Conservation (phyloP, 202 grass and related monocot genomes). For the Digitaria exilis region DNA sequence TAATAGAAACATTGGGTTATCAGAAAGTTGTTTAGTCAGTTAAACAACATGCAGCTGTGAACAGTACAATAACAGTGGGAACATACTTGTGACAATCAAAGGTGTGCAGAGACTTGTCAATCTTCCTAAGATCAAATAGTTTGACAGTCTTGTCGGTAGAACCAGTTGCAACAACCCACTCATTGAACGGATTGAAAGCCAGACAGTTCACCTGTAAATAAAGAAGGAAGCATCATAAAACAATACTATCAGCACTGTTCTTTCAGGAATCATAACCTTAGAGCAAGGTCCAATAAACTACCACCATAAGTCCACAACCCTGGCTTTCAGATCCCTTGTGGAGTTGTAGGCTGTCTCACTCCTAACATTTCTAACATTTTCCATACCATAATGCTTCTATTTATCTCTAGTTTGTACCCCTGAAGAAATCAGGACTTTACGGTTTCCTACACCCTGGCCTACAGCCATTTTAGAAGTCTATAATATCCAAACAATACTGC, state of each 20-base stretch:
- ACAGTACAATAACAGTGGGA: neutral
- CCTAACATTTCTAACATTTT: neutral
- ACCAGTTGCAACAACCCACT: slow-evolving; percentile 97
- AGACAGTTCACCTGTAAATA: slow-evolving; percentile 85
- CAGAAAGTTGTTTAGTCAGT: neutral
- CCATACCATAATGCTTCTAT: neutral
- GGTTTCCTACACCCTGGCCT: neutral
- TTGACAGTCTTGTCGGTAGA: slow-evolving; percentile 97
- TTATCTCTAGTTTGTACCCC: neutral
- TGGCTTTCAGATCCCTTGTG: neutral
- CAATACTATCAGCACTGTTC: neutral
- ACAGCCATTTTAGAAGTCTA: neutral
- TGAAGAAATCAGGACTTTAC: neutral
- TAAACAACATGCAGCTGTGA: slow-evolving; percentile 2
- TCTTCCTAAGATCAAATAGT: slow-evolving; percentile 94
- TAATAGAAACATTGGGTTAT: neutral
- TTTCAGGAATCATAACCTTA: slow-evolving; percentile 20
- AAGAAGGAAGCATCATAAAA: slow-evolving; percentile 20
- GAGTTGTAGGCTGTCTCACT: neutral
- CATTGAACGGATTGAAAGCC: slow-evolving; percentile 97
- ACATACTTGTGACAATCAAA: slow-evolving; percentile 92
- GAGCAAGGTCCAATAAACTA: neutral
- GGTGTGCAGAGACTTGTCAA: slow-evolving; percentile 74
- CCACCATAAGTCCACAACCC: too few relatives aligned
- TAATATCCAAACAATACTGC: neutral